These are phyloP conservation scores for Pyrenochaeta sp. DNA, from an alignment of 2,329 filamentous ascomycete genomes.

Conservation along the genomic window DNA sequence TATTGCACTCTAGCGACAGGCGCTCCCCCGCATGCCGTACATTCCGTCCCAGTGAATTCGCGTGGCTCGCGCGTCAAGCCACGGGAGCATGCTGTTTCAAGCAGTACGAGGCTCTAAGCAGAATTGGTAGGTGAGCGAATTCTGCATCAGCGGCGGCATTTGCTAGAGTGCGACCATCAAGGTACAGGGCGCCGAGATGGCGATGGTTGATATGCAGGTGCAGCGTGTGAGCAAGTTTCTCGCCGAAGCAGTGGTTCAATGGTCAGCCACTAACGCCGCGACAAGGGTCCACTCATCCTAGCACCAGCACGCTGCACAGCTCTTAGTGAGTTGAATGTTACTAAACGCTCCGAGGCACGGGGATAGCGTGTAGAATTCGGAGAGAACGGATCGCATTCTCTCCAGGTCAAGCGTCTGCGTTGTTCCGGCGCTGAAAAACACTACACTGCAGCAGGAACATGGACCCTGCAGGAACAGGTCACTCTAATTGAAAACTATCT, in stretches of 20 bases:
- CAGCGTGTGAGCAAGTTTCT: conserved; percentile 46
- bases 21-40: conserved; percentile 31
- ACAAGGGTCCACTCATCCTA: conserved; percentile 28
- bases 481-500: conserved; percentile 23
- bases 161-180: conserved; percentile 20
- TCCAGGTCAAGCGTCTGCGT: conserved; percentile 2
- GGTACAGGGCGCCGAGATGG: conserved; percentile 11
- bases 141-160: conserved; percentile 26
- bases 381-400: background rate
- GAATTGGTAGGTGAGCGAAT: conserved; percentile 32
- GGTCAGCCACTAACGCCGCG: conserved; percentile 25
- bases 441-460: background rate
- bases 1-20: conserved; percentile 31
- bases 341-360: conserved; percentile 2
- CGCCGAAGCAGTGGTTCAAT: conserved; percentile 27
- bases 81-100: conserved; percentile 22
- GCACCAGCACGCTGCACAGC: conserved; percentile 2
- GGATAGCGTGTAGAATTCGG: conserved; percentile 2
- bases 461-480: conserved; percentile 10
- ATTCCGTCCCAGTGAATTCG: conserved; percentile 33
- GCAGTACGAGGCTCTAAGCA: conserved; percentile 18
- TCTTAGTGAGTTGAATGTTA: background rate
- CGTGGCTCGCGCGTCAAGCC: conserved; percentile 35
- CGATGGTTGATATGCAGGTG: conserved; percentile 14
- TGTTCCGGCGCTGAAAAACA: conserved; percentile 4